Percentiles rank a stretch among this genome's conserved stretches.
These are phyloP conservation scores for Botrytis aclada DNA, from an alignment of 2,329 filamentous ascomycete genomes.

Conservation along the genomic window DNA sequence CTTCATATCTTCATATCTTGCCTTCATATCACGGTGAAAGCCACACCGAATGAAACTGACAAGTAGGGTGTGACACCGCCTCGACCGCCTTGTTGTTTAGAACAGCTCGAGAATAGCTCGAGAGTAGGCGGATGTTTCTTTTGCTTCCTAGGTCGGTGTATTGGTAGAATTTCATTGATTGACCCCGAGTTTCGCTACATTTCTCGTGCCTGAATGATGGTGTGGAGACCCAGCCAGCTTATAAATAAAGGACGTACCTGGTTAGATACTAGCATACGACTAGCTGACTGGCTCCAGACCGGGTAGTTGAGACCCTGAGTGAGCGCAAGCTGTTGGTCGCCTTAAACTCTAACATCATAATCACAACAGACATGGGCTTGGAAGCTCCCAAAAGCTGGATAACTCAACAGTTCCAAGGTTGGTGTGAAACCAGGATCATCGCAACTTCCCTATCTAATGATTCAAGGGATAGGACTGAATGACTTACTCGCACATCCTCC, in stretches of 20 bases:
- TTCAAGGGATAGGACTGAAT: background rate
- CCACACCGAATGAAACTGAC: background rate
- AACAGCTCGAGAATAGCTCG: background rate
- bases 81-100: conserved; percentile 1
- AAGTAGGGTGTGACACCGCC: conserved; percentile 1
- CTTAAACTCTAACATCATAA: background rate
- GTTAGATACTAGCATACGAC: background rate
- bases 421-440: background rate
- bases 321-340: conserved; percentile 1
- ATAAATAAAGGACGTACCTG: background rate
- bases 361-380: background rate
- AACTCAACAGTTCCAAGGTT: background rate
- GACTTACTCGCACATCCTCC: background rate
- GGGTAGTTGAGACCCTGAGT: background rate
- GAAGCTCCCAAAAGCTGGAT: background rate
- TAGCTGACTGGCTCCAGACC: background rate
- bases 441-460: conserved; percentile 2
- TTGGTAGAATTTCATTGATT: background rate
- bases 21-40: background rate
- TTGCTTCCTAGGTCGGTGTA: background rate
- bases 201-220: conserved; percentile 6
- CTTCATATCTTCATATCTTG: background rate
- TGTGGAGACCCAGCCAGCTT: background rate
- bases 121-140: background rate
- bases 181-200: conserved; percentile 7